Base-by-base conservation (phyloP, 2,329 filamentous ascomycete species). In the Paramyrothecium sp. region DNA sequence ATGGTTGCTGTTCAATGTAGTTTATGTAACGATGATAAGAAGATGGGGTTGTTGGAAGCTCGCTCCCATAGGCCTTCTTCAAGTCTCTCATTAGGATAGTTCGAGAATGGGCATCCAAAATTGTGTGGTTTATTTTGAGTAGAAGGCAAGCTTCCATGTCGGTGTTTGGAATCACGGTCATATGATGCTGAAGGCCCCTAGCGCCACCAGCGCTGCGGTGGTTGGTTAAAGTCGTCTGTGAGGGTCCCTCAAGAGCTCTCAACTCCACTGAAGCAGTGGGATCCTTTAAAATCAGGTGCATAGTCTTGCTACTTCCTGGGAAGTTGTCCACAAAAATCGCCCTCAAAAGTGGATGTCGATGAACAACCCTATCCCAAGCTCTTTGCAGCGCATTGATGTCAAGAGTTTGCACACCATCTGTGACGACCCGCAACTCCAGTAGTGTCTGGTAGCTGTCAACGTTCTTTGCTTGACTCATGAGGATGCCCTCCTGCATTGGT, bases 401-500 rank as follows among this genome's bases (percentile, higher is more conserved):
- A 7, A 51, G 10, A 11, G 46, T 10, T 10, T 20, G 8, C 13
- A 13, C 46, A 10, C n/a, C n/a, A n/a, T 11, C 10, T 10, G 17
- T 23, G 16, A 22, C 7, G 13, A 23, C 47, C 47, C 21, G 13
- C 5, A 8, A 8, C 5, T 22, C 22, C n/a, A 50, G n/a, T 7
- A 3, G n/a, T 13, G 46, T 12, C 13, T 20, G 46, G 46, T 48
- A 48, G 46, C 19, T 48, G 46, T 48, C 19, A 10, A 11, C n/a
- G 22, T 51, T 22, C 23, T 52, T 30, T 17, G 13, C 11, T 17
- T 53, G 51, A 3, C 13, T 16, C 23, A 53, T 2, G n/a, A 62
- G 41, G 7, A 62, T 57, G 13, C 57, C 60, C 13, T 62, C 60
- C 26, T 65, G 63, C 23, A 60, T 58, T 3, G 63, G 55, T 1